Conservation (phyloP, 805 yeast species). For the Sugiyamaella qingdaonensis region DNA sequence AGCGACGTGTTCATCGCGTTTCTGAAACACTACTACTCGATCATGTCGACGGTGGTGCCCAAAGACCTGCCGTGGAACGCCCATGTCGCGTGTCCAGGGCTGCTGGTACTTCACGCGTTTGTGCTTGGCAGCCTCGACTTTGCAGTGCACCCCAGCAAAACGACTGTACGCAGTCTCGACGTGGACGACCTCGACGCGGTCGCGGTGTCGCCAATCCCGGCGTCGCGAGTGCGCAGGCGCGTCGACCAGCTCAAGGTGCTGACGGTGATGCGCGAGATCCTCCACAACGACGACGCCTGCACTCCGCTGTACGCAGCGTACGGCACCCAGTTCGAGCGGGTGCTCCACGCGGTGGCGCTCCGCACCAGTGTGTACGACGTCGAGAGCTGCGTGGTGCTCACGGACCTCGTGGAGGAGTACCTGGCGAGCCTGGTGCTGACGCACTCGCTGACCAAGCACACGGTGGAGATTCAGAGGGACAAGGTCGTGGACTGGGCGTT, state of each 20-base stretch:
- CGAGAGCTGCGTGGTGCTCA: conserved; percentile 36
- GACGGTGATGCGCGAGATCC: conserved; percentile 34
- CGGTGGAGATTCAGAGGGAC: conserved; percentile 24
- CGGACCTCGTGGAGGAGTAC: conserved; percentile 40
- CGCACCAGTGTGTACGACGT: conserved; percentile 33
- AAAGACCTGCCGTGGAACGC: conserved; percentile 19
- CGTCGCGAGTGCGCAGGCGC: conserved; percentile 22
- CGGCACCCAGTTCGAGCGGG: conserved; percentile 35
- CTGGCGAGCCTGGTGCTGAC: conserved; percentile 30
- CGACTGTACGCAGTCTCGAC: background rate
- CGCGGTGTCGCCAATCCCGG: conserved; percentile 23
- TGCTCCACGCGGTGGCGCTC: conserved; percentile 34
- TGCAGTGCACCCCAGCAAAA: conserved; percentile 19
- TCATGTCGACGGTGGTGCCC: conserved; percentile 29
- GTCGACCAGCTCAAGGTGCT: conserved; percentile 34
- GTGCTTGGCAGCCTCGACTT: conserved; percentile 24
- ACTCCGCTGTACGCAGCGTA: conserved; percentile 30
- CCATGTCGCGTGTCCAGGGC: conserved; percentile 26
- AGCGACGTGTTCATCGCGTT: conserved; percentile 39
- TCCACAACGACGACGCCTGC: conserved; percentile 34
- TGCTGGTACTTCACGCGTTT: conserved; percentile 24
- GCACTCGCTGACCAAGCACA: conserved; percentile 25
- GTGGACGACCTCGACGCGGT: conserved; percentile 12
- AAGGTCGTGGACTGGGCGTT: conserved; percentile 62
- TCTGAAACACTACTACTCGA: conserved; percentile 37